These are phyloP conservation scores for Hypoxylon perforatum DNA, from an alignment of 495 filamentous ascomycete species.

Conservation along the genomic window DNA sequence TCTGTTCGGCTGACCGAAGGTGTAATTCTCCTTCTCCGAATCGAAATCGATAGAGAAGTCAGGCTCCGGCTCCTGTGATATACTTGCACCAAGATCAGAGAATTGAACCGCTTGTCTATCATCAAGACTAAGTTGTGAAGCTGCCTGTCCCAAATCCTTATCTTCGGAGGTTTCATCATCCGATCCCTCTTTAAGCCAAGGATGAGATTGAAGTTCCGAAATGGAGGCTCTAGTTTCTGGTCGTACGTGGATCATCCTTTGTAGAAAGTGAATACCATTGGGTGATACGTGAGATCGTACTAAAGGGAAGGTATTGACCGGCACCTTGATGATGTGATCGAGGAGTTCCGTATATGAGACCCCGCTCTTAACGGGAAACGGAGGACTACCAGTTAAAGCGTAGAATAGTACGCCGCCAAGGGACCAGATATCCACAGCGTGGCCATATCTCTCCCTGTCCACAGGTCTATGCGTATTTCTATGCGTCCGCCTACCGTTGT, in stretches of 20 bases:
- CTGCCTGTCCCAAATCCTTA: constrained; percentile 62
- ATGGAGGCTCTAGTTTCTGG: constrained; percentile 76
- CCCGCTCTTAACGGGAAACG: constrained; percentile 74
- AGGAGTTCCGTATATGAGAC: constrained; percentile 71
- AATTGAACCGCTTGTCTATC: constrained; percentile 44
- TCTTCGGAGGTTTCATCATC: constrained; percentile 63
- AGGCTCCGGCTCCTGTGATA: constrained; percentile 31
- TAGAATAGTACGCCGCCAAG: constrained; percentile 91
- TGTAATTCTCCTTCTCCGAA: constrained; percentile 56
- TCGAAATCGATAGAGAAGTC: constrained; percentile 46
- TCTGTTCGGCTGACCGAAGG: constrained; percentile 57
- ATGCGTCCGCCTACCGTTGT: constrained; percentile 54
- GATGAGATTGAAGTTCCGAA: constrained; percentile 68
- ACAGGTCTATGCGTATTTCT: constrained; percentile 49
- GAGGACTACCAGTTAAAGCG: constrained; percentile 76
- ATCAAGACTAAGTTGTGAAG: constrained; percentile 76
- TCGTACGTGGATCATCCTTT: constrained; percentile 77
- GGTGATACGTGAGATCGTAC: constrained; percentile 66
- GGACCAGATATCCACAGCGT: constrained; percentile 95
- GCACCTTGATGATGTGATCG: constrained; percentile 81
- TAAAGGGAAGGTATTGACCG: constrained; percentile 71
- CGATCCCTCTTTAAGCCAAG: constrained; percentile 68
- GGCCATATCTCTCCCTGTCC: constrained; percentile 73
- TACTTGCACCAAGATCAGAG: constrained; percentile 2
- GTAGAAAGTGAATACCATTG: constrained; percentile 75